Evolutionary conservation across 177 flowering plant species (phyloP), one percentile per base, ranked within the genome.

Genomic region (Telopea speciosissima): DNA sequence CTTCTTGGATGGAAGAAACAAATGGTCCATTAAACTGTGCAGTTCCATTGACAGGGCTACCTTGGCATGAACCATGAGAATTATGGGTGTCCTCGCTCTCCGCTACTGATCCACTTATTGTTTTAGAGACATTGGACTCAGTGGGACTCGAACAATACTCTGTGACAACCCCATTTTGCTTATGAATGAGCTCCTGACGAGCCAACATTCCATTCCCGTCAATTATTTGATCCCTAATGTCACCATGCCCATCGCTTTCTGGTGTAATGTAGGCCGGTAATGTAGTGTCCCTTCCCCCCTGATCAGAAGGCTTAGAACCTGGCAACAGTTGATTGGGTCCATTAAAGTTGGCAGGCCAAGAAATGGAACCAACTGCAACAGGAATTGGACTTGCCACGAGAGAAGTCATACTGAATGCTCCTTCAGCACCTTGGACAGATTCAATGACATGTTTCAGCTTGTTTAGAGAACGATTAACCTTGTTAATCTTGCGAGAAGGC

Each of bases 401-500:
- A 70, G 96, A 80, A 74, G 84, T 73, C 73, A 89, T 75, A 71
- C 74, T 80, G 60, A 93, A 87, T 67, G 91, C 76, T 63, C 96
- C 89, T 72, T 93, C 92, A 66, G 86, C 84, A 65, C 93, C 98
- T 81, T 89, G 95, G 62, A 93, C 99, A 58, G 98, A 93, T 79
- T 96, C 97, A 69, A 96, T 96, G 13, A 96, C 99, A 42, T 81
- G 90, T 84, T 96, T 87, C 60, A 96, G 84, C 85, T 91, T 93
- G 24, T 91, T 66, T 24, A 96, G 90, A 68, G 99, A 96, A 44
- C 89, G 92, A 66, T 90, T 96, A 45, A 96, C 98, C 78, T 91
- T 93, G 75, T 91, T 96, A 74, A 96, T 96, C 82, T 92, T 96
- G 72, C 97, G 97, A 77, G 99, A 96, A 62, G 98, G 99, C 98